Conservation (phyloP, 164 flowering plant genomes). For the Vitis vinifera region ASM3070453v1 NC_081815.1:15863501-15864000, state of each 20-base stretch:
- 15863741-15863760: slow-evolving; percentile 52
- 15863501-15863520: too few relatives aligned
- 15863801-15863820: slow-evolving; percentile 57
- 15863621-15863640: slow-evolving; percentile 30
- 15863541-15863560: too few relatives aligned
- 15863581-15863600: slow-evolving; percentile 34
- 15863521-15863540: too few relatives aligned
- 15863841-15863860: slow-evolving; percentile 76
- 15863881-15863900: too few relatives aligned
- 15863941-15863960: too few relatives aligned
- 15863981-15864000: too few relatives aligned
- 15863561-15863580: slow-evolving; percentile 9
- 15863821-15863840: slow-evolving; percentile 56
- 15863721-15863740: slow-evolving; percentile 45
- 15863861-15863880: neutral
- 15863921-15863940: too few relatives aligned
- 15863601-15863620: slow-evolving; percentile 45
- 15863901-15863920: too few relatives aligned
- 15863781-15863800: slow-evolving; percentile 67
- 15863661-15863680: slow-evolving; percentile 48
- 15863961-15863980: too few relatives aligned
- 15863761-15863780: slow-evolving; percentile 52
- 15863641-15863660: slow-evolving; percentile 32
- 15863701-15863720: slow-evolving; percentile 63
- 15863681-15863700: slow-evolving; percentile 40